phyloP scores from a whole-genome alignment of 2,329 filamentous ascomycete species.

The Trichoderma koningii region DNA sequence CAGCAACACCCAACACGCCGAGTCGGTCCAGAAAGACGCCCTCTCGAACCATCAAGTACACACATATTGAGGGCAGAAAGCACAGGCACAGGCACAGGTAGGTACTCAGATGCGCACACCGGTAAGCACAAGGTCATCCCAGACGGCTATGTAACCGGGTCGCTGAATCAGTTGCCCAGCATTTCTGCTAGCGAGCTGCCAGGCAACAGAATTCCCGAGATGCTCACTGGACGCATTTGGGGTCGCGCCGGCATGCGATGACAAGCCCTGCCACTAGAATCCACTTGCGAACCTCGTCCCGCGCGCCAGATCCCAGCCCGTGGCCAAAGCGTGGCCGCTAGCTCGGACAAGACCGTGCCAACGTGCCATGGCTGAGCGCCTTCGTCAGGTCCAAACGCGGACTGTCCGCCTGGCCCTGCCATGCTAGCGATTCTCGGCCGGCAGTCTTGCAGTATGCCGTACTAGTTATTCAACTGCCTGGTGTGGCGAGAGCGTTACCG shows the following conservation, averaged over 20 bases:
- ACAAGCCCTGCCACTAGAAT: slow-evolving; percentile 11
- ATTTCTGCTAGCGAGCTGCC: slow-evolving; percentile 21
- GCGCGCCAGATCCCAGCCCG: slow-evolving; percentile 12
- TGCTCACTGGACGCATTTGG: slow-evolving; percentile 34
- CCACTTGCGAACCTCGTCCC: slow-evolving; percentile 20
- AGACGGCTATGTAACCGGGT: neutral
- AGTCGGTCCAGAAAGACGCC: neutral
- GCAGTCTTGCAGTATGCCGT: neutral
- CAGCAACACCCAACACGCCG: neutral
- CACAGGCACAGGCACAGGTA: neutral
- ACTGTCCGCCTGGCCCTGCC: slow-evolving; percentile 1
- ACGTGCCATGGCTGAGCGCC: neutral
- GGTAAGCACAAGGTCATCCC: neutral
- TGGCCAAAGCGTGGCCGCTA: slow-evolving; percentile 4
- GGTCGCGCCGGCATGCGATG: slow-evolving; percentile 18
- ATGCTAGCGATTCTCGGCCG: slow-evolving; percentile 3
- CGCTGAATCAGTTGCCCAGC: slow-evolving; percentile 11
- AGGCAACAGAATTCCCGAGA: slow-evolving; percentile 39
- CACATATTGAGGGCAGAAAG: neutral
- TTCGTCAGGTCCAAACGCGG: neutral
- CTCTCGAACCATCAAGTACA: neutral
- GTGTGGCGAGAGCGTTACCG: slow-evolving; percentile 7
- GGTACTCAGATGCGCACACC: neutral
- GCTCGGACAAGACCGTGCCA: neutral
- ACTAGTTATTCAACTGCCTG: neutral